Conservation (phyloP, 257 asterid genomes). For the Ehretia macrophylla region DNA sequence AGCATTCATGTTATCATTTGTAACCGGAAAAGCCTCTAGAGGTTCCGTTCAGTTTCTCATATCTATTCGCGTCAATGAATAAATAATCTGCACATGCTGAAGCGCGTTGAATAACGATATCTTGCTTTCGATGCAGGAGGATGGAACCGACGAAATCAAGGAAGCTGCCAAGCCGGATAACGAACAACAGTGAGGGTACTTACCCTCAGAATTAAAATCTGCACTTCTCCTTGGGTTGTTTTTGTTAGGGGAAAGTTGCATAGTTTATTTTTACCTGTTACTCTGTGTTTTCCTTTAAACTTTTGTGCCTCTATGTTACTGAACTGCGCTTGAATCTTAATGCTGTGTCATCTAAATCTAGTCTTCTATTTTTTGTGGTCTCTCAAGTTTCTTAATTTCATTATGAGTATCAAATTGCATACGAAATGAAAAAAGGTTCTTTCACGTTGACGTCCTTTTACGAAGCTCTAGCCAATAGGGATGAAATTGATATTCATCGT, state of each 20-base stretch:
- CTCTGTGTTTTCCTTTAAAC: constrained; percentile 15
- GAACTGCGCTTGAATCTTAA: constrained; percentile 6
- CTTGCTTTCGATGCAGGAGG: constrained; percentile 42
- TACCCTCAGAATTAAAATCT: not conserved
- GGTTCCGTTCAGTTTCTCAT: too few species aligned
- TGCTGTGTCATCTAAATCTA: not conserved
- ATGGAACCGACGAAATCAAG: constrained; percentile 68
- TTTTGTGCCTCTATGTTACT: constrained; percentile 4
- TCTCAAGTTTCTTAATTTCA: not conserved
- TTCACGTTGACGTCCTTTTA: too few species aligned
- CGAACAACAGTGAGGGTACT: constrained; percentile 23
- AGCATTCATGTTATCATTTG: not conserved
- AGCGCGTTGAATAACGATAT: too few species aligned
- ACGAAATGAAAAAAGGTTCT: too few species aligned
- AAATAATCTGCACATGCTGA: too few species aligned
- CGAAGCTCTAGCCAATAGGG: too few species aligned
- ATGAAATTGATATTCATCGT: too few species aligned
- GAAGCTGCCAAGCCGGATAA: constrained; percentile 64
- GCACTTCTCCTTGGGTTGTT: constrained; percentile 21
- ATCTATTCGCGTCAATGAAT: too few species aligned
- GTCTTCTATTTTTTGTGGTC: not conserved
- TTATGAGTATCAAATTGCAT: not conserved
- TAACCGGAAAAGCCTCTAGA: not conserved
- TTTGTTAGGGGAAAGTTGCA: constrained; percentile 27
- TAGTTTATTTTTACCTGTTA: not conserved